phyloP scores from a whole-genome alignment of 805 yeast genomes.

The Candida anglica region DNA sequence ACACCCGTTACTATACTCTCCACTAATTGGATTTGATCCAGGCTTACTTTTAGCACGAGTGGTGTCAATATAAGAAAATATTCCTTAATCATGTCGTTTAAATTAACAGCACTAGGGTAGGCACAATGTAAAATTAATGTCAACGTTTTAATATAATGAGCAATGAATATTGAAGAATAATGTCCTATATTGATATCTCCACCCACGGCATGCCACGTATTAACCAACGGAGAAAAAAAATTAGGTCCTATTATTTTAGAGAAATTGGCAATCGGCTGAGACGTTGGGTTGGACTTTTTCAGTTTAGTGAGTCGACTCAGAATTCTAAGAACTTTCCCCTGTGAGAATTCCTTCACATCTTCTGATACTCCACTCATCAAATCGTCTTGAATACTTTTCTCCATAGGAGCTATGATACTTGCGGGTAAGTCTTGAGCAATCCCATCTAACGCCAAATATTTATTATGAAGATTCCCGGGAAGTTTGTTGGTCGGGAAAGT shows the following conservation, averaged over 20 bases:
- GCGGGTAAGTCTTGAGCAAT: background rate
- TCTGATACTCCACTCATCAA: conserved; percentile 28
- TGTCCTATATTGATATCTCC: conserved; percentile 45
- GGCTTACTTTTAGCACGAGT: conserved; percentile 10
- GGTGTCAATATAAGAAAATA: conserved; percentile 33
- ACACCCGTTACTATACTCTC: conserved; percentile 38
- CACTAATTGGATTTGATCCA: conserved; percentile 28
- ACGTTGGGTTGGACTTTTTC: conserved; percentile 6
- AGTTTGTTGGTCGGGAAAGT: conserved; percentile 37
- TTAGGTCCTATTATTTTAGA: conserved; percentile 39
- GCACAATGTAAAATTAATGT: conserved; percentile 55
- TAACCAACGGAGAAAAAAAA: conserved; percentile 53
- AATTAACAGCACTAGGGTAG: conserved; percentile 48
- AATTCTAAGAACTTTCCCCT: conserved; percentile 40
- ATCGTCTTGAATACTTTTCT: conserved; percentile 24
- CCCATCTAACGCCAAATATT: background rate
- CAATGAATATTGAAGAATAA: conserved; percentile 49
- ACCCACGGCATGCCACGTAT: conserved; percentile 47
- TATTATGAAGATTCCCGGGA: conserved; percentile 43
- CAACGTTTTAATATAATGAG: conserved; percentile 59
- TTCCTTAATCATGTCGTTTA: conserved; percentile 57
- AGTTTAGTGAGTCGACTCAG: conserved; percentile 31
- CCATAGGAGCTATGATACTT: too few relatives aligned
- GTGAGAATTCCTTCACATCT: conserved; percentile 26
- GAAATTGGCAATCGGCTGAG: conserved; percentile 23